Evolutionary conservation across 345 rosid genomes (phyloP).

Genomic region (Citrus sinensis): DNA sequence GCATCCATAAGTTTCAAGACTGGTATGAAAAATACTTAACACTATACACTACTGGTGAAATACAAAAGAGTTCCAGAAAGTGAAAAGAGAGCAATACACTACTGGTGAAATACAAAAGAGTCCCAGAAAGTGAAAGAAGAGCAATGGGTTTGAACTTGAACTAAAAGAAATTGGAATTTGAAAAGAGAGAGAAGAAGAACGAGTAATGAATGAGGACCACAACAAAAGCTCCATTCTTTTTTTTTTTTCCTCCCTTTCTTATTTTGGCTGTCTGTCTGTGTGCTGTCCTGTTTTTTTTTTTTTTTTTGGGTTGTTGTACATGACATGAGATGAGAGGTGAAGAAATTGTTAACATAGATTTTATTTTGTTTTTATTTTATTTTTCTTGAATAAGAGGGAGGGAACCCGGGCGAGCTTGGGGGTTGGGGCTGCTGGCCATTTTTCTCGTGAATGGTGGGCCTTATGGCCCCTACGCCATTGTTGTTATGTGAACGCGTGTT

Average conservation of each 20-base stretch:
- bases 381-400: neutral
- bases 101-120: neutral
- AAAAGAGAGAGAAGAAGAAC: neutral
- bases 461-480: neutral
- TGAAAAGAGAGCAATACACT: neutral
- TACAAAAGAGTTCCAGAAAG: neutral
- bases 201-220: constrained; percentile 34
- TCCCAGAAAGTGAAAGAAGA: neutral
- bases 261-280: neutral
- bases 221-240: constrained; percentile 20
- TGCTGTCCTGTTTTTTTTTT: neutral
- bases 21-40: neutral
- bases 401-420: neutral
- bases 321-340: neutral
- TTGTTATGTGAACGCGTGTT: neutral
- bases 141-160: neutral
- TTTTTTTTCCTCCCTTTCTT: neutral
- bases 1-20: constrained; percentile 18
- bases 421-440: neutral
- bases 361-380: neutral
- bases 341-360: too few relatives aligned
- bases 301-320: constrained; percentile 1
- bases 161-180: neutral
- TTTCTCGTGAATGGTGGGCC: constrained; percentile 13
- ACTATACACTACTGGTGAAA: neutral